Evolutionary conservation across 768 basidiomycete genomes (phyloP).

Genomic region (Lentinula aciculospora): DNA sequence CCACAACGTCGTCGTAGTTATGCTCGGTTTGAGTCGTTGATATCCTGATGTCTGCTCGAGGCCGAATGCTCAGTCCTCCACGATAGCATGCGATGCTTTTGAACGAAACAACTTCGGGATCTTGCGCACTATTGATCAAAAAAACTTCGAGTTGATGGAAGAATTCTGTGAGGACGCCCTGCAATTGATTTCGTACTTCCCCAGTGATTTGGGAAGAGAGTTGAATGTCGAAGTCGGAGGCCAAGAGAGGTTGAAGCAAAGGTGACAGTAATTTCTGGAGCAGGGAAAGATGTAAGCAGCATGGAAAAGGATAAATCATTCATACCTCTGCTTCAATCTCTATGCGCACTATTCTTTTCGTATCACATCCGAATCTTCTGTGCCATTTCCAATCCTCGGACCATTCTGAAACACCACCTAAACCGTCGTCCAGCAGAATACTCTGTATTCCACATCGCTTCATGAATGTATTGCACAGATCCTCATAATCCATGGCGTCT

Average conservation of each 20-base stretch:
- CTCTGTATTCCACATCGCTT: slow-evolving; percentile 54
- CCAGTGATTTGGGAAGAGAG: no score
- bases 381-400: slow-evolving; percentile 58
- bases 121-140: slow-evolving; percentile 32
- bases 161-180: background rate
- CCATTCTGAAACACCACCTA: slow-evolving; percentile 40
- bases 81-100: slow-evolving; percentile 78
- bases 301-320: slow-evolving; percentile 8
- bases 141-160: slow-evolving; percentile 19
- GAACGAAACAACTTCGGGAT: slow-evolving; percentile 56
- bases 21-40: slow-evolving; percentile 16
- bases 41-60: slow-evolving; percentile 16
- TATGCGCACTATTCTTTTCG: slow-evolving; percentile 61
- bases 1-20: background rate
- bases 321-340: slow-evolving; percentile 69
- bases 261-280: background rate
- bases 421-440: slow-evolving; percentile 70
- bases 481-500: slow-evolving; percentile 38
- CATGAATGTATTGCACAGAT: slow-evolving; percentile 55
- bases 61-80: slow-evolving; percentile 57
- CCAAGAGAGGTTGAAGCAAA: background rate
- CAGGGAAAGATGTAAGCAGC: slow-evolving; percentile 7
- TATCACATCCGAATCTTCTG: slow-evolving; percentile 47
- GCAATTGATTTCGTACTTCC: background rate
- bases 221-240: background rate